phyloP scores from a whole-genome alignment of 495 filamentous ascomycete species.

The Lophiostoma macrostomum region DNA sequence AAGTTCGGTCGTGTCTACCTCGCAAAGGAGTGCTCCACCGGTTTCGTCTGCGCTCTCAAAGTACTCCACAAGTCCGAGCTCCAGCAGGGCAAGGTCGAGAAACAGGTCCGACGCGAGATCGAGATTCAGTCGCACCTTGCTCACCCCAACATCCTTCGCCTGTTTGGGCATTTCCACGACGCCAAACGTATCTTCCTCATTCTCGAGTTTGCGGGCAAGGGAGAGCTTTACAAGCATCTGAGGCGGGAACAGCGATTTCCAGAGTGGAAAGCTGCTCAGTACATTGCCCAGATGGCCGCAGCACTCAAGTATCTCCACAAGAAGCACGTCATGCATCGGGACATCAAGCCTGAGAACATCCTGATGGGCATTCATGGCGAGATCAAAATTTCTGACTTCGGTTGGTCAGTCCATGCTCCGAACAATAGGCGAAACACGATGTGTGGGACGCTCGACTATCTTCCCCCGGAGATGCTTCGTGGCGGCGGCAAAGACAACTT shows the following conservation, averaged over 20 bases:
- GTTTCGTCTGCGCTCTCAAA: slow-evolving; percentile 95
- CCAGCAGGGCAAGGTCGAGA: slow-evolving; percentile 89
- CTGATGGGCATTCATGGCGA: slow-evolving; percentile 95
- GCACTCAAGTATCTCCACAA: slow-evolving; percentile 89
- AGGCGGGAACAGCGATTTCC: slow-evolving; percentile 83
- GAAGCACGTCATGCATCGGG: slow-evolving; percentile 97
- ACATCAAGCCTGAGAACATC: slow-evolving; percentile 99
- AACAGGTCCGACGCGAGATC: slow-evolving; percentile 94
- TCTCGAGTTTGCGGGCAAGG: slow-evolving; percentile 90
- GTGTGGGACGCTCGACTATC: slow-evolving; percentile 95
- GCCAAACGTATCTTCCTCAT: slow-evolving; percentile 94
- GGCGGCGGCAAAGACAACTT: slow-evolving; percentile 73
- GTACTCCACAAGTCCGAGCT: slow-evolving; percentile 94
- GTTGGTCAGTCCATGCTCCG: slow-evolving; percentile 96
- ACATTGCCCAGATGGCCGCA: slow-evolving; percentile 97
- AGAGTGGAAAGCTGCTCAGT: slow-evolving; percentile 94
- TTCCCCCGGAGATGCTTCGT: slow-evolving; percentile 96
- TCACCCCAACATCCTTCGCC: slow-evolving; percentile 90
- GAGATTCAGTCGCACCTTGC: slow-evolving; percentile 96
- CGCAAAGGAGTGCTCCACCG: slow-evolving; percentile 80
- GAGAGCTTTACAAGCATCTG: slow-evolving; percentile 96
- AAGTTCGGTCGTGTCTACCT: slow-evolving; percentile 98
- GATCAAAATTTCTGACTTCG: slow-evolving; percentile 98
- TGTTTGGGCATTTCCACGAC: slow-evolving; percentile 97
- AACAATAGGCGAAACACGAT: slow-evolving; percentile 92